These are phyloP conservation scores for Lagenaria siceraria DNA, from an alignment of 306 rosid species.

Conservation along the genomic window DNA sequence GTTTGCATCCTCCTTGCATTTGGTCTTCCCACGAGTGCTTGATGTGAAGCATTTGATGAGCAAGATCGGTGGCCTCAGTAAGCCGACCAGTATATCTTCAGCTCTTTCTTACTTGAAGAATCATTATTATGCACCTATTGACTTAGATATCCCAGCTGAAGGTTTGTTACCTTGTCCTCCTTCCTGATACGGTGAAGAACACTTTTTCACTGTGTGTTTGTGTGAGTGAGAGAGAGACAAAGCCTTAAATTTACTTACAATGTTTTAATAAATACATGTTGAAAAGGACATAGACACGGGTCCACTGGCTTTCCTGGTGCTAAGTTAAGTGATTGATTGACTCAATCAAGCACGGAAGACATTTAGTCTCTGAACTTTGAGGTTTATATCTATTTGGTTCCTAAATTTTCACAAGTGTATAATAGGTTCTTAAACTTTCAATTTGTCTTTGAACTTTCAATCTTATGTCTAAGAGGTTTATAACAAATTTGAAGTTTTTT, in stretches of 20 bases:
- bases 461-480: neutral
- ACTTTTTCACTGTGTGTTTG: neutral
- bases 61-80: constrained; percentile 44
- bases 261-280: no score
- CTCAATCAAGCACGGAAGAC: no score
- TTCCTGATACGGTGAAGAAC: neutral
- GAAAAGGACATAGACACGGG: no score
- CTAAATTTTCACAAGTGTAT: neutral
- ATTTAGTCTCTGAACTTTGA: neutral
- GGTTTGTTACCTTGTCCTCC: constrained; percentile 23
- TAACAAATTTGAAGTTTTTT: no score
- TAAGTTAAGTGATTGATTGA: no score
- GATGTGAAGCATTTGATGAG: constrained; percentile 56
- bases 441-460: neutral
- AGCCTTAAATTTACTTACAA: no score
- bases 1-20: constrained; percentile 35
- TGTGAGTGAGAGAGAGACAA: neutral
- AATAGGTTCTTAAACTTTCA: neutral
- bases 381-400: neutral
- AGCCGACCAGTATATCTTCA: constrained; percentile 32
- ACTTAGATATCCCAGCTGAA: constrained; percentile 41
- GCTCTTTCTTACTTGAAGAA: constrained; percentile 62
- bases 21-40: constrained; percentile 48
- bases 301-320: no score
- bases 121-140: constrained; percentile 51